Evolutionary conservation across 2,329 filamentous ascomycete species (phyloP), one percentile per base, ranked within the genome.

Genomic region (Penicillium sp.): DNA sequence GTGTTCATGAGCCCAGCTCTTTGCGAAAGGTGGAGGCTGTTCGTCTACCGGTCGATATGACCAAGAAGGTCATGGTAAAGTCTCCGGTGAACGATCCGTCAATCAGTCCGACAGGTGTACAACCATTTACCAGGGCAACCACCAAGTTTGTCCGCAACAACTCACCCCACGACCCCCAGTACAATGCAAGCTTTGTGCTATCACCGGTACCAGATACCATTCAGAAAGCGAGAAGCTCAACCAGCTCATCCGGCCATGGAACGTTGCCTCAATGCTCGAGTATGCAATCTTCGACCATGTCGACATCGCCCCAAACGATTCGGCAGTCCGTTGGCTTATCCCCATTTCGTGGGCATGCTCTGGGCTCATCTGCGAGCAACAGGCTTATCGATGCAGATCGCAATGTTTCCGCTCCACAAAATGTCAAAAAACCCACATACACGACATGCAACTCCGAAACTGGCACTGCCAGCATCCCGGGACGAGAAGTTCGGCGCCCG

Each of bases 1-100:
- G 44, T 22, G 39, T 58, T 8, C 53, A 60, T 19, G 60, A 63
- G 13, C 59, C 61, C 46, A 55, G 57, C 14, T 6, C 19, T n/a
- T 22, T 21, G 33, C 19, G 27, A 27, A 26, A 16, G 6, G 10
- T 37, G 10, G 14, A 29, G 19, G 22, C n/a, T 16, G 43, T 26
- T 9, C 50, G 43, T n/a, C 21, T 29, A 22, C 27, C 43, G 11
- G 29, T n/a, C 29, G 42, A 13, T 24, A 21, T 37, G 8, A 19
- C n/a, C 21, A 46, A 53, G 22, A 53, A 21, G 42, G 19, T 26
- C 14, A 24, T 24, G 14, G 22, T 19, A 13, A 46, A 31, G 24
- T 52, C 50, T 13, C 29, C 50, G 13, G 29, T 44, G 29, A 33
- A 37, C 29, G 16, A 47, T 21, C 29, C 50, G 27, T 35, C 31